Percentiles rank a stretch among this genome's conserved stretches.
phyloP scores from a whole-genome alignment of 2,329 filamentous ascomycete species.

The Trichophyton mentagrophytes region DNA sequence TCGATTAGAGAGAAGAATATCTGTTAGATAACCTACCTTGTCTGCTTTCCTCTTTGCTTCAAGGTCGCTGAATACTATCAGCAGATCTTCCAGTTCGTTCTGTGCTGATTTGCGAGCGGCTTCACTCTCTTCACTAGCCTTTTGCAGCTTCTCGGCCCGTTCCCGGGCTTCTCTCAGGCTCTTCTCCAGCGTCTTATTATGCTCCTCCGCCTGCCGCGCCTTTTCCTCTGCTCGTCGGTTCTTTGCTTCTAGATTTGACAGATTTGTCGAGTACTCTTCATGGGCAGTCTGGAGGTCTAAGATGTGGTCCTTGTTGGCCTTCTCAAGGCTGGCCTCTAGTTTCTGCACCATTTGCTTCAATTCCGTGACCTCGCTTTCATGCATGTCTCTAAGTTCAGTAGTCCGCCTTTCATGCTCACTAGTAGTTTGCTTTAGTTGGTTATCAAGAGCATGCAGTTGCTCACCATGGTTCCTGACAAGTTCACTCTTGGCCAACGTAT shows the following conservation, averaged over 20 bases:
- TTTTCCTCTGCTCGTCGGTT: conserved; percentile 33
- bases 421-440: conserved; percentile 34
- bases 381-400: conserved; percentile 26
- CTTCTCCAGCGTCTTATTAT: conserved; percentile 14
- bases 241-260: conserved; percentile 38
- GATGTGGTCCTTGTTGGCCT: conserved; percentile 48
- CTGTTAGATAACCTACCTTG: conserved; percentile 43
- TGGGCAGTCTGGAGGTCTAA: conserved; percentile 48
- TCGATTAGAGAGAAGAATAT: not conserved
- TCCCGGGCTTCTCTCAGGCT: conserved; percentile 18
- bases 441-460: conserved; percentile 37
- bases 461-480: conserved; percentile 32
- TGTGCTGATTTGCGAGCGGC: conserved; percentile 53
- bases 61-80: conserved; percentile 68
- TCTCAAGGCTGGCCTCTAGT: conserved; percentile 37
- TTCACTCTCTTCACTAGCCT: conserved; percentile 38
- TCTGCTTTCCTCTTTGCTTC: conserved; percentile 66
- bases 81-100: conserved; percentile 63
- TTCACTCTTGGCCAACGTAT: conserved; percentile 32
- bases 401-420: conserved; percentile 30
- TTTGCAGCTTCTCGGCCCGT: conserved; percentile 23
- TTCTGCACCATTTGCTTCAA: conserved; percentile 48
- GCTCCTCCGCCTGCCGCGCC: conserved; percentile 23
- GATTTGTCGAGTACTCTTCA: conserved; percentile 37
- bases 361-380: conserved; percentile 52